Evolutionary conservation across 2,329 filamentous ascomycete genomes (phyloP).

Genomic region (Apiospora rasikravindrae): DNA sequence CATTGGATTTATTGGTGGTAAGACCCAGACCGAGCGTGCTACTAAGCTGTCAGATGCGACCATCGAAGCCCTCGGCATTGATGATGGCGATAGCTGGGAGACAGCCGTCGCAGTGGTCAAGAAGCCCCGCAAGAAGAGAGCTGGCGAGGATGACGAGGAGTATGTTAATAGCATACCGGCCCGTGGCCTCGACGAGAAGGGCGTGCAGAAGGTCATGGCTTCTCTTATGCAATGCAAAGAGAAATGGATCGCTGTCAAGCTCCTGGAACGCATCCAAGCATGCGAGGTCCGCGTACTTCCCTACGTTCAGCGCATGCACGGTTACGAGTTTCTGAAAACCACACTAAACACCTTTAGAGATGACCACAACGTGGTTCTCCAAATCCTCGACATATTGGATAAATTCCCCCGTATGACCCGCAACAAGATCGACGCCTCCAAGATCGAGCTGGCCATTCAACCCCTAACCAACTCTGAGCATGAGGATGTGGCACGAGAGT

Average conservation of each 20-base stretch:
- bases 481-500: slow-evolving; percentile 74
- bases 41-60: slow-evolving; percentile 89
- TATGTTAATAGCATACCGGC: slow-evolving; percentile 78
- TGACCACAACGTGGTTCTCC: slow-evolving; percentile 88
- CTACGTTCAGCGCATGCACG: slow-evolving; percentile 95
- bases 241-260: slow-evolving; percentile 98
- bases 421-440: slow-evolving; percentile 97
- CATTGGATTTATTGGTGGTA: slow-evolving; percentile 94
- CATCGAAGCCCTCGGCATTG: slow-evolving; percentile 94
- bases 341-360: slow-evolving; percentile 83
- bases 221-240: slow-evolving; percentile 97
- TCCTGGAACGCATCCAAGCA: slow-evolving; percentile 85
- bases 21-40: slow-evolving; percentile 94
- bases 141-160: slow-evolving; percentile 89
- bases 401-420: slow-evolving; percentile 88
- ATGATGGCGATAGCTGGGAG: slow-evolving; percentile 91
- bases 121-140: slow-evolving; percentile 91
- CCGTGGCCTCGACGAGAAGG: slow-evolving; percentile 39
- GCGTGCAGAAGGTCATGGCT: slow-evolving; percentile 55
- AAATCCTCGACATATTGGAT: slow-evolving; percentile 88
- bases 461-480: slow-evolving; percentile 71
- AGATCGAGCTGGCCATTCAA: slow-evolving; percentile 84
- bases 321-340: slow-evolving; percentile 92
- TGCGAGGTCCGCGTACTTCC: slow-evolving; percentile 87
- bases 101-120: slow-evolving; percentile 74